phyloP scores from a whole-genome alignment of 805 yeast species.

The Candida broadrunensis region DNA sequence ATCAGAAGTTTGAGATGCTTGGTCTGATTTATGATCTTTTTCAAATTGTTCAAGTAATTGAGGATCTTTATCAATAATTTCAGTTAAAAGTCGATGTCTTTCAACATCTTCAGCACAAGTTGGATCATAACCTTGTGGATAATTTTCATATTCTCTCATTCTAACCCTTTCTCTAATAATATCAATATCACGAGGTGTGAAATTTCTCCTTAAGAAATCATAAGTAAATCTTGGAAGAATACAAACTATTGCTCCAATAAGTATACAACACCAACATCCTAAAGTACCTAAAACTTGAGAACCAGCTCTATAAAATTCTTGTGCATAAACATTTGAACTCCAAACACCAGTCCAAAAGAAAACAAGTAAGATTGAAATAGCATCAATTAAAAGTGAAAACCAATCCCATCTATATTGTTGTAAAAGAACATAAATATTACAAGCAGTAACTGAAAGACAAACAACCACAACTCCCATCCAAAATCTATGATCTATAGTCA shows the following conservation, averaged over 20 bases:
- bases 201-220: slow-evolving; percentile 50
- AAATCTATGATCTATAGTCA: slow-evolving; percentile 60
- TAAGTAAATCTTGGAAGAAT: slow-evolving; percentile 59
- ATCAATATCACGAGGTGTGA: slow-evolving; percentile 65
- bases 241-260: slow-evolving; percentile 53
- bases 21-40: slow-evolving; percentile 15
- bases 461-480: slow-evolving; percentile 68
- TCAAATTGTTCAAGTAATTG: slow-evolving; percentile 32
- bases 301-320: slow-evolving; percentile 65
- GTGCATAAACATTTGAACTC: slow-evolving; percentile 47
- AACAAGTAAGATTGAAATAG: slow-evolving; percentile 55
- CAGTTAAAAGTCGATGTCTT: slow-evolving; percentile 29
- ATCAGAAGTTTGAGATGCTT: slow-evolving; percentile 1
- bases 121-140: slow-evolving; percentile 53
- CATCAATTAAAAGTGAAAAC: slow-evolving; percentile 51
- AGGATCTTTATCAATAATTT: slow-evolving; percentile 32
- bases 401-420: slow-evolving; percentile 81
- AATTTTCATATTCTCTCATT: slow-evolving; percentile 49
- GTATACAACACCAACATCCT: slow-evolving; percentile 62
- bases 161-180: slow-evolving; percentile 62
- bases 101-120: slow-evolving; percentile 45
- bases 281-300: slow-evolving; percentile 58
- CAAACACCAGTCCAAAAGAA: slow-evolving; percentile 82
- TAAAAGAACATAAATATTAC: slow-evolving; percentile 63
- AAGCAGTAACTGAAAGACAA: slow-evolving; percentile 58